phyloP scores from a whole-genome alignment of 2,329 filamentous ascomycete species.

The Fusarium xyrophilum region DNA sequence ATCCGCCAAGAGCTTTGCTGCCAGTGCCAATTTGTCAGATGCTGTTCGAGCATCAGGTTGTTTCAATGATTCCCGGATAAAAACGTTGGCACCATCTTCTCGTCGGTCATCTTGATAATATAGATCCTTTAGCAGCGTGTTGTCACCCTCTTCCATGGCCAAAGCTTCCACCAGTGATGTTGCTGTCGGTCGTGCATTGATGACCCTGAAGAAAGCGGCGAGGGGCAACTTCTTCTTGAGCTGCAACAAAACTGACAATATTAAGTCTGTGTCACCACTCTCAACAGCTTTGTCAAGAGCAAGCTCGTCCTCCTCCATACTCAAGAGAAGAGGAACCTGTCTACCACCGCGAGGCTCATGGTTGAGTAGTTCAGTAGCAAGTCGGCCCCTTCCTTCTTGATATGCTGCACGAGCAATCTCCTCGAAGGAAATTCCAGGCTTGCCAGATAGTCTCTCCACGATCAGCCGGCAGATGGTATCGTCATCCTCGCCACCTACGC shows the following conservation, averaged over 20 bases:
- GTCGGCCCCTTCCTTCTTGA: constrained; percentile 86
- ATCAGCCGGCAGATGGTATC: constrained; percentile 86
- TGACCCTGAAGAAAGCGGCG: constrained; percentile 88
- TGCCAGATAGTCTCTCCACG: constrained; percentile 84
- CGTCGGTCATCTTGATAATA: constrained; percentile 97
- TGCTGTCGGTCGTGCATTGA: constrained; percentile 84
- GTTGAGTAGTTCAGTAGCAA: constrained; percentile 90
- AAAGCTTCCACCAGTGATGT: constrained; percentile 88
- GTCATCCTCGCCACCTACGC: constrained; percentile 82
- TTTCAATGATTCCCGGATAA: constrained; percentile 81
- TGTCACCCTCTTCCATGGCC: constrained; percentile 72
- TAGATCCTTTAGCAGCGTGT: constrained; percentile 86
- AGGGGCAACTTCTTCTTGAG: constrained; percentile 90
- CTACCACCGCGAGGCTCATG: constrained; percentile 94
- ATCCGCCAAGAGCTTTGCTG: constrained; percentile 81
- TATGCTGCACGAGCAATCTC: constrained; percentile 92
- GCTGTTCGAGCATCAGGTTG: constrained; percentile 74
- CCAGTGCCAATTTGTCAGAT: constrained; percentile 86
- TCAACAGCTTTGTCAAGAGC: constrained; percentile 96
- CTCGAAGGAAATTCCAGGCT: constrained; percentile 94
- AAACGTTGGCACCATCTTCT: constrained; percentile 84
- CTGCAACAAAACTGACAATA: constrained; percentile 87
- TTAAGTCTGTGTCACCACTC: constrained; percentile 90
- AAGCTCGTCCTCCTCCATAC: constrained; percentile 94
- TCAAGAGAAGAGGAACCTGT: constrained; percentile 90